Percentiles rank a stretch among this genome's conserved stretches.
These are phyloP conservation scores for Fomes fomentarius DNA, from an alignment of 1,284 basidiomycete genomes.

Conservation along the genomic window DNA sequence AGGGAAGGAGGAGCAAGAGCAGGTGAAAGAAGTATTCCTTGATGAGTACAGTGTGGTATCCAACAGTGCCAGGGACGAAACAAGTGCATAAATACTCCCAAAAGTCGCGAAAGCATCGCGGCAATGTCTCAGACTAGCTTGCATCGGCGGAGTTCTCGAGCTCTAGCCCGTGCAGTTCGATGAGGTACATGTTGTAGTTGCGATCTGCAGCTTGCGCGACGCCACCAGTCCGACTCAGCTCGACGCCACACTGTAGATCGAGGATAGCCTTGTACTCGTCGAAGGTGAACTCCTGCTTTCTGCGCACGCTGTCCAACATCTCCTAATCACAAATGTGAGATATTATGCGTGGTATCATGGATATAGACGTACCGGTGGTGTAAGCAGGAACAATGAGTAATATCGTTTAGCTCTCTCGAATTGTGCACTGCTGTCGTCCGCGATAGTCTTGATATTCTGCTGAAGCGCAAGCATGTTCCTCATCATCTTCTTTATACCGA, in stretches of 20 bases:
- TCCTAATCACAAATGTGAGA: too few relatives aligned
- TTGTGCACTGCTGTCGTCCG: constrained; percentile 63
- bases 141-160: constrained; percentile 52
- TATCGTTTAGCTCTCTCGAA: constrained; percentile 81
- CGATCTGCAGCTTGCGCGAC: constrained; percentile 59
- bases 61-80: constrained; percentile 22
- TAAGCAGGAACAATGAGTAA: constrained; percentile 77
- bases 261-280: constrained; percentile 93
- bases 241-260: constrained; percentile 83
- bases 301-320: constrained; percentile 72
- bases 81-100: constrained; percentile 26
- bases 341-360: too few relatives aligned
- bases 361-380: constrained; percentile 73
- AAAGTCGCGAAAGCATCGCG: not conserved
- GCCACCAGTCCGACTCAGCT: constrained; percentile 55
- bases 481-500: constrained; percentile 88
- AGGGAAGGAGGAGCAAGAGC: constrained; percentile 10
- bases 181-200: constrained; percentile 79
- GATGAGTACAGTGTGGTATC: constrained; percentile 22
- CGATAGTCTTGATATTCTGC: constrained; percentile 87
- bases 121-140: constrained; percentile 10
- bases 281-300: constrained; percentile 73
- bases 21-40: constrained; percentile 9
- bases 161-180: constrained; percentile 80
- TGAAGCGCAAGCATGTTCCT: constrained; percentile 93